phyloP scores from a whole-genome alignment of 2,329 filamentous ascomycete genomes.

The Calonectria hawksworthii region DNA sequence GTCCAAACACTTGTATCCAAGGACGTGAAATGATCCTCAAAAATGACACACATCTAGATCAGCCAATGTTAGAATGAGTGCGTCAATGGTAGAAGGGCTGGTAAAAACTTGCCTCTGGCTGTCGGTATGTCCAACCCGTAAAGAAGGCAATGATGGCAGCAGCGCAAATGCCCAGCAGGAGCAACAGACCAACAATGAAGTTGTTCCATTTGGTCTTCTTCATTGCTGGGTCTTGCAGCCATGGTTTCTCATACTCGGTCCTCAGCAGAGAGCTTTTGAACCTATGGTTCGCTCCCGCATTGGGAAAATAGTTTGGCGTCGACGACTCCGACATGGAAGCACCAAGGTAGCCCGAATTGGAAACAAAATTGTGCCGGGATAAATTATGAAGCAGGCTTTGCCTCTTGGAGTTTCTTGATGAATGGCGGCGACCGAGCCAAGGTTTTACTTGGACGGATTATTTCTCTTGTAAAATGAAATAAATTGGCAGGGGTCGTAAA shows the following conservation, averaged over 20 bases:
- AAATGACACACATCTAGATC: conserved; percentile 62
- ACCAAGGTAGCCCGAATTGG: neutral
- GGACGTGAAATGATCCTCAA: conserved; percentile 63
- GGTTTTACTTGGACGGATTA: neutral
- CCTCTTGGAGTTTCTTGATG: neutral
- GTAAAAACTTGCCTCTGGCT: conserved; percentile 35
- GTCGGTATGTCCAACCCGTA: conserved; percentile 44
- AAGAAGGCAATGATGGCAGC: conserved; percentile 52
- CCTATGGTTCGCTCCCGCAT: neutral
- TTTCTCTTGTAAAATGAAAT: neutral
- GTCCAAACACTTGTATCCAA: conserved; percentile 62
- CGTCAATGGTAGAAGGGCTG: neutral
- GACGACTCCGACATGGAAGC: neutral
- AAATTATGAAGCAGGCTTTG: neutral
- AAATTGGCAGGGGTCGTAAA: neutral
- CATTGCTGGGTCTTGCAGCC: conserved; percentile 51
- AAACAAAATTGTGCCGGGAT: neutral
- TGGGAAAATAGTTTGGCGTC: conserved; percentile 11
- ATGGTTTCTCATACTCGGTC: conserved; percentile 54
- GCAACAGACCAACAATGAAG: conserved; percentile 49
- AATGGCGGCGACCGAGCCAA: neutral
- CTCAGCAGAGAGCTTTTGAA: conserved; percentile 17
- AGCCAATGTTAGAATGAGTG: neutral
- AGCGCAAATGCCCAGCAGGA: conserved; percentile 51
- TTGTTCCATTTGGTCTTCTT: conserved; percentile 53